Evolutionary conservation across 768 basidiomycete genomes (phyloP), one percentile per base, ranked within the genome.

Genomic region (Holtermannia corniformis): DNA sequence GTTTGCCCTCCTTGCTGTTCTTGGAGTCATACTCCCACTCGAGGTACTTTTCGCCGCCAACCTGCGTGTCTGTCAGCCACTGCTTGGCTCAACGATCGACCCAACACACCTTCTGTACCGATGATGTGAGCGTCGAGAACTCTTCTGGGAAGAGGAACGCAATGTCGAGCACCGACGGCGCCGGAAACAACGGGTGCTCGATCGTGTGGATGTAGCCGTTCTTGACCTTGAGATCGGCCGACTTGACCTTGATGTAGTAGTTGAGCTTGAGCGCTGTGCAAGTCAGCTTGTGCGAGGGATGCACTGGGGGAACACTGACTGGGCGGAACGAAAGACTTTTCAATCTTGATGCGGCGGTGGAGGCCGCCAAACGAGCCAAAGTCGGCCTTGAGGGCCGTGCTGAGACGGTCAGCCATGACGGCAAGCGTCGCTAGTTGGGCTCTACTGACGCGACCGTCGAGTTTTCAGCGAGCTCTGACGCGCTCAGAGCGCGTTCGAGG

Each of bases 151-250:
- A 71, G 22, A 72, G 49, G 68, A 73, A 74, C 26, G 67, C 57
- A 25, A 60, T 56, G 32, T 73, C 68, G 44, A 76, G 58, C 26
- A 74, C 61, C 0, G 64, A 60, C 20, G 67, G 63, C 13, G 75
- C 74, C 10, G 74, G 74, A 40, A 74, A 47, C 10, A 83, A 71
- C 3, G 82, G 81, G 60, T 77, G 75, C 52, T 77, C 74, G 46
- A 83, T 68, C 14, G 76, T 75, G 63, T 84, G 81, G 14, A 83
- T 73, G 43, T 59, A 73, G 19, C 82, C 82, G 61, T 83, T 83
- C 23, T 70, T 65, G 21, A 79, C 76, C 50, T 73, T 65, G 12
- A 75, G 67, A 61, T 81, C 74, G 11, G 72, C 59, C n/a, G 64
- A 64, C 12, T 60, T 56, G 20, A 72, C 62, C 49, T 73, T 76